These are phyloP conservation scores for Orbilia blumenaviensis DNA, from an alignment of 2,329 filamentous ascomycete genomes.

Conservation along the genomic window DNA sequence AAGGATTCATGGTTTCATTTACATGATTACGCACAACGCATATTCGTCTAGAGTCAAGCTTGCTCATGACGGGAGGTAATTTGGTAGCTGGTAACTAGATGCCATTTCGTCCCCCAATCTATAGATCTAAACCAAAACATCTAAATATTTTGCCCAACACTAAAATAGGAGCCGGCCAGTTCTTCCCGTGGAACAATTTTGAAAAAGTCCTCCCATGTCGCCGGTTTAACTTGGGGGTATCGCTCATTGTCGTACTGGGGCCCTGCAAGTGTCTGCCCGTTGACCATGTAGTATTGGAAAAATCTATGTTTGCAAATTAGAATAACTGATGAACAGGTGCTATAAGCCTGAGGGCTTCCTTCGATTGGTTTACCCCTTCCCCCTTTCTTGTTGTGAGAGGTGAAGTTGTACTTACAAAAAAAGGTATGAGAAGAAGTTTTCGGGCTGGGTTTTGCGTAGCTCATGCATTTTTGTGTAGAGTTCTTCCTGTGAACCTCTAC, in stretches of 20 bases:
- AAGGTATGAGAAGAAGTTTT: conserved; percentile 9
- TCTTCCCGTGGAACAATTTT: neutral
- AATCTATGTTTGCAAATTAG: neutral
- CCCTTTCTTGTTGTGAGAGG: neutral
- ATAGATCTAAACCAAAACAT: too few species aligned
- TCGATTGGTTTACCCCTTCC: too few species aligned
- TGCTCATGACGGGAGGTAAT: too few species aligned
- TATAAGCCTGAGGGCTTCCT: too few species aligned
- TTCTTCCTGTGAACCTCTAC: conserved; percentile 58
- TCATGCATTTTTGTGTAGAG: conserved; percentile 58
- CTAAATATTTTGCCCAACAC: neutral
- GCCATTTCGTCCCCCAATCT: too few species aligned
- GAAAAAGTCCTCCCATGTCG: conserved; percentile 12
- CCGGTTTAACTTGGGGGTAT: conserved; percentile 1
- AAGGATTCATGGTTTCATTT: too few species aligned
- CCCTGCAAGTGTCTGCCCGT: neutral
- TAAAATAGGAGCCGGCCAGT: neutral
- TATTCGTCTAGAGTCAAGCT: too few species aligned
- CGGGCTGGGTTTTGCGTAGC: conserved; percentile 17
- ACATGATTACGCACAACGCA: too few species aligned
- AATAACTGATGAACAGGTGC: neutral
- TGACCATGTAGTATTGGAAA: conserved; percentile 7
- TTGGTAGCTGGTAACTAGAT: too few species aligned
- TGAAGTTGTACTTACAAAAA: conserved; percentile 3
- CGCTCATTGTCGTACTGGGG: neutral